These are phyloP conservation scores for Phytophthora colocasiae DNA, from an alignment of 352 stramenopile species.

Conservation along the genomic window DNA sequence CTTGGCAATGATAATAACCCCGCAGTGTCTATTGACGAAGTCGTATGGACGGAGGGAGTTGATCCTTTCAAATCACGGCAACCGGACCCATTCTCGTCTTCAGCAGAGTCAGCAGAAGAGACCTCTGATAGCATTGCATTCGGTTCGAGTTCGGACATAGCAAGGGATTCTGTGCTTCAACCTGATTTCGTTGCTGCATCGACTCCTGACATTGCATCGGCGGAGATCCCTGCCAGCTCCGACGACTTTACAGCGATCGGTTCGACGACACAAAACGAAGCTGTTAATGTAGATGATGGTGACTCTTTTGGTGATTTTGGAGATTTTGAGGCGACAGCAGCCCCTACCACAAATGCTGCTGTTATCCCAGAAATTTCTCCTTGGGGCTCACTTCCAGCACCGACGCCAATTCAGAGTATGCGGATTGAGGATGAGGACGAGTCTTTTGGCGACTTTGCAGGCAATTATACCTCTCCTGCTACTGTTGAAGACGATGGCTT, in stretches of 20 bases:
- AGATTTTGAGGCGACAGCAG: conserved; percentile 17
- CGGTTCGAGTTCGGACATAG: not conserved
- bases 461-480: not conserved
- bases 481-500: conserved; percentile 39
- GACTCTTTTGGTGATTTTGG: conserved; percentile 58
- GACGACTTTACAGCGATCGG: conserved; percentile 4
- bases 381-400: conserved; percentile 19
- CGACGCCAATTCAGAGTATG: conserved; percentile 17
- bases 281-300: conserved; percentile 17
- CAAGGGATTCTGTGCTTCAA: conserved; percentile 1
- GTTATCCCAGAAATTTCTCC: conserved; percentile 11
- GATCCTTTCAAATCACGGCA: conserved; percentile 3
- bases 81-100: not conserved
- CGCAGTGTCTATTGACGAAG: not conserved
- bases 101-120: not conserved
- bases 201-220: not conserved
- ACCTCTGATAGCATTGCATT: not conserved
- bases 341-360: not conserved
- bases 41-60: conserved; percentile 10
- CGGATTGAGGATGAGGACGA: conserved; percentile 15
- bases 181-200: conserved; percentile 9
- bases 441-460: conserved; percentile 24
- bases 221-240: conserved; percentile 1
- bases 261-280: not conserved
- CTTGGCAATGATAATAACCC: conserved; percentile 3